Evolutionary conservation across 768 basidiomycete genomes (phyloP).

Genomic region (Russula vinacea): DNA sequence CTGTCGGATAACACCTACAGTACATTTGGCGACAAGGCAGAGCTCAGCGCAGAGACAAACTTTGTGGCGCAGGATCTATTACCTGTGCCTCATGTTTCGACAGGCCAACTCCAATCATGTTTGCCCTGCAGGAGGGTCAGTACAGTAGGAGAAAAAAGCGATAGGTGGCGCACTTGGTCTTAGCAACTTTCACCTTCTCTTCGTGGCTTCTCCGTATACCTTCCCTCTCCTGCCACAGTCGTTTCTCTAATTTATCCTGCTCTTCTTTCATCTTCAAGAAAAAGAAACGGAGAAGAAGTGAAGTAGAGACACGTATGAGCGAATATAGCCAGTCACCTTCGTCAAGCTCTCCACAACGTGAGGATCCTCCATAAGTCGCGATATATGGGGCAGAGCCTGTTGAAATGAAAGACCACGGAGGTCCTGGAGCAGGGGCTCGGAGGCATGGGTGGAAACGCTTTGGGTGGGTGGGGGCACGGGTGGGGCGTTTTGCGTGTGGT

Average conservation of each 20-base stretch:
- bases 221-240: conserved; percentile 64
- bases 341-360: conserved; percentile 48
- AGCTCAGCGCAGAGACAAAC: conserved; percentile 15
- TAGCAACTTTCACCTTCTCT: conserved; percentile 65
- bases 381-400: conserved; percentile 65
- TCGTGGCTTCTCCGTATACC: conserved; percentile 63
- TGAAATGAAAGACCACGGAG: conserved; percentile 57
- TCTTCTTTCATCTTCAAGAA: conserved; percentile 60
- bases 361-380: conserved; percentile 54
- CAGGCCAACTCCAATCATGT: conserved; percentile 59
- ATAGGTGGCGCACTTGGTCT: conserved; percentile 52
- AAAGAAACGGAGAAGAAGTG: not conserved
- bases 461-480: conserved; percentile 1
- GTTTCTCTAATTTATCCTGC: conserved; percentile 65
- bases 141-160: conserved; percentile 1
- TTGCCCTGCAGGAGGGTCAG: conserved; percentile 48
- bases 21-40: conserved; percentile 35
- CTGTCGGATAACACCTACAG: conserved; percentile 65
- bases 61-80: conserved; percentile 31
- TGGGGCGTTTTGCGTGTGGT: not conserved
- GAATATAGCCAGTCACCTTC: conserved; percentile 43
- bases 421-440: conserved; percentile 36
- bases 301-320: not conserved
- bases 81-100: conserved; percentile 71
- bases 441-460: not conserved